Evolutionary conservation across 805 yeast species (phyloP), one percentile per base, ranked within the genome.

Genomic region (Pichia nanzhaoensis): DNA sequence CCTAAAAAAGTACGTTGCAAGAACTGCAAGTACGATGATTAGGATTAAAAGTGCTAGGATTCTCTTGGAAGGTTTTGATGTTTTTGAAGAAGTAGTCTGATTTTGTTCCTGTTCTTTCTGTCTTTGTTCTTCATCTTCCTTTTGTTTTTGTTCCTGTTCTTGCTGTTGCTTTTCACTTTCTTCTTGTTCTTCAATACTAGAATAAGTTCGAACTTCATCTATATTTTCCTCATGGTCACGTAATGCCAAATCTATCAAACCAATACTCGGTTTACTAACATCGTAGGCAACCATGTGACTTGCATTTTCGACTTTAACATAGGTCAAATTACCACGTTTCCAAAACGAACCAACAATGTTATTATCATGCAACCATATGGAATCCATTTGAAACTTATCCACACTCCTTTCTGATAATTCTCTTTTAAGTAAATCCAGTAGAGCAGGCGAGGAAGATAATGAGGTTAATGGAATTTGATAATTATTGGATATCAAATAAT

Each of bases 201-300:
- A 37, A 19, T 12, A 44, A 10, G 46, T 44, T 9, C 40, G 41
- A 17, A 33, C 39, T 30, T 48, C 49, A 3, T 14, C 51, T 16
- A 52, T 45, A 19, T 32, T 34, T 12, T 42, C 48, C n/a, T 47
- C 43, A 24, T 51, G 9, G 18, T 44, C 41, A 30, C 41, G 28
- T 31, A 45, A 31, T 13, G 48, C 24, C 5, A 64, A 49, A 55
- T 87, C 89, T 34, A 89, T 65, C 49, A 90, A 64, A 16, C 88
- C 87, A 52, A 89, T 71, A 7, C 90, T 75, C 22, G 75, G 71
- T 38, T 72, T 77, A 1, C 93, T 84, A 42, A 77, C 66, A 60
- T 90, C 97, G 52, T 76, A 82, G 1, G 98, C 95, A 21, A 89
- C 93, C 98, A 93, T 91, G 59, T 93, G 98, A 3, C 95, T 83